phyloP scores from a whole-genome alignment of 345 rosid genomes.

The Cardamine resedifolia region DNA sequence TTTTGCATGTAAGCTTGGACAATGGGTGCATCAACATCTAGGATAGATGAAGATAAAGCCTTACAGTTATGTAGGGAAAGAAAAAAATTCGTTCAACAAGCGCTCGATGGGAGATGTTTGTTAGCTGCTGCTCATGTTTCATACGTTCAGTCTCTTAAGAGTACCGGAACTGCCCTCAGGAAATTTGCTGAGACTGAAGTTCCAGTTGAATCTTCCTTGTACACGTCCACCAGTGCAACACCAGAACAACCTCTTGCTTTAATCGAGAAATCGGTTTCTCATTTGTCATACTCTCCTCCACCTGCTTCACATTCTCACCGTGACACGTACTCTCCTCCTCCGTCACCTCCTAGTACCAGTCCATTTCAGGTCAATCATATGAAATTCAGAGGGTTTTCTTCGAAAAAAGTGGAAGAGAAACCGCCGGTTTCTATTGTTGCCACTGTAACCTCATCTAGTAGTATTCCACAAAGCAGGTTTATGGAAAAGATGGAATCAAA shows the following conservation, averaged over 20 bases:
- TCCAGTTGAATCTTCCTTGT: constrained; percentile 69
- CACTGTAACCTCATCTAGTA: constrained; percentile 54
- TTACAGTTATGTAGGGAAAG: constrained; percentile 88
- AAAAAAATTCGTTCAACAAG: constrained; percentile 78
- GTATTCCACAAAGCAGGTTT: constrained; percentile 46
- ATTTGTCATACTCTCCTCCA: constrained; percentile 65
- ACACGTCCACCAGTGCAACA: constrained; percentile 77
- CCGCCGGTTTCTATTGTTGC: constrained; percentile 53
- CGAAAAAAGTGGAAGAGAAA: constrained; percentile 70
- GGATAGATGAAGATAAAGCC: constrained; percentile 79
- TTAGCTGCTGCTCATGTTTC: constrained; percentile 76
- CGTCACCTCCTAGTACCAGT: constrained; percentile 58
- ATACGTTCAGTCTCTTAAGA: constrained; percentile 71
- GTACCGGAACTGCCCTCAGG: constrained; percentile 67
- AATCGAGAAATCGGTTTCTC: constrained; percentile 61
- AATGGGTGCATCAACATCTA: constrained; percentile 79
- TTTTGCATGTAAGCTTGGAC: constrained; percentile 21
- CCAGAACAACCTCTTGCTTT: constrained; percentile 70
- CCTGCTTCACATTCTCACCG: constrained; percentile 52
- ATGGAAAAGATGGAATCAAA: constrained; percentile 49
- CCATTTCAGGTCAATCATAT: constrained; percentile 58
- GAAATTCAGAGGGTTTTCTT: constrained; percentile 62
- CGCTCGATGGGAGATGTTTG: constrained; percentile 89
- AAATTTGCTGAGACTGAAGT: constrained; percentile 82
- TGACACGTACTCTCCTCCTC: constrained; percentile 63